Base-by-base conservation (phyloP, 352 stramenopile species). In the Phytophthora palmivora region DNA sequence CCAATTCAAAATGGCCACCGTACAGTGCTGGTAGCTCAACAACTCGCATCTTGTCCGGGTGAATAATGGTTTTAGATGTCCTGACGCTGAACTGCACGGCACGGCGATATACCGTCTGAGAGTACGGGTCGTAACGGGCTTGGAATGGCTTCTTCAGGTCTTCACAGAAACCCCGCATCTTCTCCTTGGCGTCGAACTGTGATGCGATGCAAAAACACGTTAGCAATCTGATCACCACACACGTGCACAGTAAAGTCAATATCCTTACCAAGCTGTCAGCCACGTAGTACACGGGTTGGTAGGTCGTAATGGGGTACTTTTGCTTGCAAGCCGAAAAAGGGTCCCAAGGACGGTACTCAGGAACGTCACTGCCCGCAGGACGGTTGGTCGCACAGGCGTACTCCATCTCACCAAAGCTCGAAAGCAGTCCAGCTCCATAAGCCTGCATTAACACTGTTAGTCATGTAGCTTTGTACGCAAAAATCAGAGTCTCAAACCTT, bases 241-340 rank as follows among this genome's bases (percentile, higher is more conserved):
- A 34, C 6, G 30, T 12, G 30, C 6, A 34, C 24, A 28, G 19
- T 18, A 30, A 14, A 1, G n/a, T 30, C 10, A 9, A 30, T n/a
- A 58, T 59, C 56, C 82, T 48, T 62, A 91, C 82, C 59, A 99
- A 80, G 51, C 84, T 98, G 30, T 98, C 92, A n/a, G 97, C 93
- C 16, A 98, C 83, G 70, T 98, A 99, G 78, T 99, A 99, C 14
- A 97, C 75, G 12, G 96, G 96, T 74, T 99, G 97, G 76, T 98
- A 99, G 2, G 89, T 98, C 7, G 97, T 99, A 67, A 99, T 99
- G 4, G 97, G 96, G 70, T 98, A 99, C 37, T 97, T 89, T 58
- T 98, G 94, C 61, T 89, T 87, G 48, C 89, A 95, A 15, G 96
- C 97, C 34, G 93, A 80, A 34, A 91, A 92, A 19, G 96, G 97